Percentiles rank a stretch among this genome's conserved stretches.
Conservation (phyloP, 2,329 filamentous ascomycete species). For the Aspergillus sergii region DNA sequence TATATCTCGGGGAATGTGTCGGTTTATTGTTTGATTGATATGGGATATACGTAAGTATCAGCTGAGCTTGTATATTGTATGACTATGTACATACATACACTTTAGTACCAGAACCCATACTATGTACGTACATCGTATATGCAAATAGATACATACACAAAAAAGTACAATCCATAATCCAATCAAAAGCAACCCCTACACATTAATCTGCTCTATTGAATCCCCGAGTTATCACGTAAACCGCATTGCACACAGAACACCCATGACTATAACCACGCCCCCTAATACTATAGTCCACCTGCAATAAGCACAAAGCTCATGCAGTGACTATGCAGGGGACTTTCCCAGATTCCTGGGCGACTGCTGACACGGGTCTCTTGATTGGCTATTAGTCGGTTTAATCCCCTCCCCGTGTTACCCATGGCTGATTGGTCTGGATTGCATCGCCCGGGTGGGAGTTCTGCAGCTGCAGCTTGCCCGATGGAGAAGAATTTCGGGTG, state of each 20-base stretch:
- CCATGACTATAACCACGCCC: too few relatives aligned
- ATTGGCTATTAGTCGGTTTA: background rate
- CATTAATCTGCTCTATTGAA: background rate
- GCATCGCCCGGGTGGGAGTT: background rate
- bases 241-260: background rate
- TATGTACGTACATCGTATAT: too few relatives aligned
- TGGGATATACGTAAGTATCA: background rate
- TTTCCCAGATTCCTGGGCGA: background rate
- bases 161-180: background rate
- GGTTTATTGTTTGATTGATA: background rate
- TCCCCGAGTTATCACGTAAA: background rate
- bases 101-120: too few relatives aligned
- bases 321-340: background rate
- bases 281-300: background rate
- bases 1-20: background rate
- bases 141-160: background rate
- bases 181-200: background rate
- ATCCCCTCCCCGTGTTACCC: background rate
- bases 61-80: background rate
- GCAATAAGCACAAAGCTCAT: background rate
- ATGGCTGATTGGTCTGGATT: background rate
- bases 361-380: background rate
- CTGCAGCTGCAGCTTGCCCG: background rate
- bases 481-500: background rate
- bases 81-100: background rate